Conservation (phyloP, 768 basidiomycete species). For the Russula abietina region DNA sequence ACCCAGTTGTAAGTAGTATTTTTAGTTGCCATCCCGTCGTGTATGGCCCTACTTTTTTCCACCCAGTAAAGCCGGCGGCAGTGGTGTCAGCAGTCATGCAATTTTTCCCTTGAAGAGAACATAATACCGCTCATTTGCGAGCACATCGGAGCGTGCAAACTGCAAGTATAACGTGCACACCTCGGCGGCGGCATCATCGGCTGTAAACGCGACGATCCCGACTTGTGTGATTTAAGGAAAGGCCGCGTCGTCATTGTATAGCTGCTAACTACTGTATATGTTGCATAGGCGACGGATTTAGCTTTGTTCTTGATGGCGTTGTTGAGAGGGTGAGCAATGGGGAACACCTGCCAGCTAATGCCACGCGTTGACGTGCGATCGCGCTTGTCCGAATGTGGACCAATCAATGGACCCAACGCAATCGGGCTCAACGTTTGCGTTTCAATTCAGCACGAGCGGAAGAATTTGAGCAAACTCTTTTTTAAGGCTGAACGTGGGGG, state of each 20-base stretch:
- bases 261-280: constrained; percentile 10
- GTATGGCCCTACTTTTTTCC: constrained; percentile 6
- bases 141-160: constrained; percentile 2
- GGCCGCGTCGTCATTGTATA: constrained; percentile 8
- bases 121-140: constrained; percentile 4
- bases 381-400: background rate
- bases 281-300: constrained; percentile 21
- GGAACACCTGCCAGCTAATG: background rate
- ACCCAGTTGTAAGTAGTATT: constrained; percentile 26
- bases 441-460: constrained; percentile 3
- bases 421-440: constrained; percentile 1
- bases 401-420: constrained; percentile 1
- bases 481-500: constrained; percentile 9
- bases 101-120: background rate
- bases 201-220: constrained; percentile 15
- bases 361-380: constrained; percentile 16
- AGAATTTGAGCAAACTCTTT: background rate
- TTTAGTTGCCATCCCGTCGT: constrained; percentile 10
- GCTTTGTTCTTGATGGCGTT: constrained; percentile 12
- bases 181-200: constrained; percentile 11
- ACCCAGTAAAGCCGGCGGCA: constrained; percentile 4
- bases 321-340: constrained; percentile 5
- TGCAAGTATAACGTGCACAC: background rate
- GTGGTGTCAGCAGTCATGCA: background rate
- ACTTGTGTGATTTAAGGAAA: constrained; percentile 16